phyloP scores from a whole-genome alignment of 75 land plant genomes.

The Pinus albicaulis region DNA sequence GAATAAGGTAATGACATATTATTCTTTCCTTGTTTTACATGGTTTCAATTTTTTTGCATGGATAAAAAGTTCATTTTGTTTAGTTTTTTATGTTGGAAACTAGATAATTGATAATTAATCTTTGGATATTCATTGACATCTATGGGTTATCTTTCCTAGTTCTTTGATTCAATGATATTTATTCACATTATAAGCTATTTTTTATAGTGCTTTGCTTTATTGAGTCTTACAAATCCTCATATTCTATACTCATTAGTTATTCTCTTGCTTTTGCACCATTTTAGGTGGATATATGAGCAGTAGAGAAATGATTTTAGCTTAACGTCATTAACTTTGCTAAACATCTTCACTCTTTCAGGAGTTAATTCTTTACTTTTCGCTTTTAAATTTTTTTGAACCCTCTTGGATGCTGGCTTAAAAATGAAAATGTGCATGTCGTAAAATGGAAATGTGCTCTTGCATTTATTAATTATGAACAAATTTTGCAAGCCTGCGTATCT shows the following conservation, averaged over 20 bases:
- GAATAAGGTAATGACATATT: slow-evolving; percentile 59
- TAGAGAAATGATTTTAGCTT: neutral
- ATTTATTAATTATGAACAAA: too few relatives aligned
- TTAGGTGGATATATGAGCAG: neutral
- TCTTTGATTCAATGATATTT: neutral
- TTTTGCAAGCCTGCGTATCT: too few relatives aligned
- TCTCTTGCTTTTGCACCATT: neutral
- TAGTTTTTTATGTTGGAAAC: neutral
- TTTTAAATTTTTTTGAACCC: too few relatives aligned
- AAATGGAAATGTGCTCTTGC: too few relatives aligned
- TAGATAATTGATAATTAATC: neutral
- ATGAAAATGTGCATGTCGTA: too few relatives aligned
- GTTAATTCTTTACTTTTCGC: too few relatives aligned
- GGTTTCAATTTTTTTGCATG: neutral
- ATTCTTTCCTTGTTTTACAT: slow-evolving; percentile 7
- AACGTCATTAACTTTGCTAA: too few relatives aligned
- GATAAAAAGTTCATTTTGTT: neutral
- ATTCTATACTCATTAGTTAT: neutral
- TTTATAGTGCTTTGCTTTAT: too few relatives aligned
- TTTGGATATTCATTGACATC: neutral
- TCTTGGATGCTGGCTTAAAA: too few relatives aligned
- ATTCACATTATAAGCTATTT: too few relatives aligned
- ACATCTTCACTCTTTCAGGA: too few relatives aligned
- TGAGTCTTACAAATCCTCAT: neutral
- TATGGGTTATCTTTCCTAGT: neutral